Evolutionary conservation across 306 rosid species (phyloP), one percentile per base, ranked within the genome.

Genomic region (Corylus heterophylla): DNA sequence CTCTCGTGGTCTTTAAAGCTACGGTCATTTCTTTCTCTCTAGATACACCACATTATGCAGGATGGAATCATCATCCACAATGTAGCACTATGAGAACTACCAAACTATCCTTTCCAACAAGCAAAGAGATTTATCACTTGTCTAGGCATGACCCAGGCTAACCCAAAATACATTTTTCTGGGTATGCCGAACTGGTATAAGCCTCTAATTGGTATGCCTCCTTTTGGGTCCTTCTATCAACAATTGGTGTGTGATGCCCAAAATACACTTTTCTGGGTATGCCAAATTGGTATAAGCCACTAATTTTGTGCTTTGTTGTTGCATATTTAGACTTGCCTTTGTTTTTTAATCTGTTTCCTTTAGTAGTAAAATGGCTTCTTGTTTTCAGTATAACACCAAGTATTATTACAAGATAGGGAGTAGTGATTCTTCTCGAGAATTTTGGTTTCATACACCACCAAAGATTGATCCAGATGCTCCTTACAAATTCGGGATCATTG

Each of bases 401-500:
- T 93, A 96, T 84, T 93, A 90, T 84, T 96, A 96, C 87, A 90
- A 83, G 86, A 76, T 96, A 74, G 99, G 98, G 74, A 91, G 83
- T 54, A 94, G 91, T 47, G 93, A 88, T 78, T 91, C 98, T 82
- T 84, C 97, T 82, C 90, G 99, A 79, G 89, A 89, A 80, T 93
- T 96, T 88, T 93, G 92, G 94, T 93, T 93, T 59, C 78, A 81
- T 74, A 90, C 99, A 64, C 96, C 99, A 71, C 97, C 98, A 18
- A 59, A 83, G 76, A 83, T 93, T 78, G 86, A 76, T 59, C 93
- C 92, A 71, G 96, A 96, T 70, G 74, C 89, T 58, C 48, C 90
- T 71, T 96, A 91, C 94, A 93, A 86, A 85, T 96, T 93, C 82
- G 99, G 99, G 80, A 90, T 96, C 74, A 93, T 96, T 54, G 98